These are phyloP conservation scores for Cladosporium cucumerinum DNA, from an alignment of 2,329 filamentous ascomycete species.

Conservation along the genomic window DNA sequence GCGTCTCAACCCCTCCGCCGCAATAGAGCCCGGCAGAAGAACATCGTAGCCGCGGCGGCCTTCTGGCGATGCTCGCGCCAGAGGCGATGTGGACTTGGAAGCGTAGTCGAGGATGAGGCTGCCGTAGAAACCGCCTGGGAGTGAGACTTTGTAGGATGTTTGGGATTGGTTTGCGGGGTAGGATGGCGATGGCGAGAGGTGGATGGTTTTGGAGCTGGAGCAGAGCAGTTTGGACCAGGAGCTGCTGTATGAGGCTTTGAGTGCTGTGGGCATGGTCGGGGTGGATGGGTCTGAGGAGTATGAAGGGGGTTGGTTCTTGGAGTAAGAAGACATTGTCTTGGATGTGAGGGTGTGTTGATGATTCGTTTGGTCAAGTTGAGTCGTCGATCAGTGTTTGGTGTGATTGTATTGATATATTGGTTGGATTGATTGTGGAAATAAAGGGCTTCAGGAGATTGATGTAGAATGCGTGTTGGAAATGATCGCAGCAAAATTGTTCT, in stretches of 20 bases:
- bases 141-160: neutral
- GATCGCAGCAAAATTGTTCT: neutral
- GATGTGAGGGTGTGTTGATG: neutral
- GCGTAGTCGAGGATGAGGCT: constrained; percentile 4
- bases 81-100: neutral
- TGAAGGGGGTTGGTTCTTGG: neutral
- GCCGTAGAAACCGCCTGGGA: constrained; percentile 3
- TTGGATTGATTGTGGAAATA: too few species aligned
- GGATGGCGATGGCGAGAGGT: neutral
- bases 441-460: neutral
- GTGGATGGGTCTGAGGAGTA: neutral
- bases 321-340: neutral
- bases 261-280: neutral
- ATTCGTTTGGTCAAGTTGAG: neutral
- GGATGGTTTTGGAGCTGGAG: neutral
- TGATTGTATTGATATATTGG: neutral
- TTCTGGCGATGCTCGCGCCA: constrained; percentile 5
- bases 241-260: constrained; percentile 4
- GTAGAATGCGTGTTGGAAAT: neutral
- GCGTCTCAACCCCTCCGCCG: neutral
- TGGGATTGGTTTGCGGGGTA: neutral
- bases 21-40: neutral
- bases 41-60: constrained; percentile 5
- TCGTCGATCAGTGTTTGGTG: neutral
- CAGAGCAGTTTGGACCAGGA: constrained; percentile 9